Base-by-base conservation (phyloP, 2,329 filamentous ascomycete species). In the Phoma sp. region DNA sequence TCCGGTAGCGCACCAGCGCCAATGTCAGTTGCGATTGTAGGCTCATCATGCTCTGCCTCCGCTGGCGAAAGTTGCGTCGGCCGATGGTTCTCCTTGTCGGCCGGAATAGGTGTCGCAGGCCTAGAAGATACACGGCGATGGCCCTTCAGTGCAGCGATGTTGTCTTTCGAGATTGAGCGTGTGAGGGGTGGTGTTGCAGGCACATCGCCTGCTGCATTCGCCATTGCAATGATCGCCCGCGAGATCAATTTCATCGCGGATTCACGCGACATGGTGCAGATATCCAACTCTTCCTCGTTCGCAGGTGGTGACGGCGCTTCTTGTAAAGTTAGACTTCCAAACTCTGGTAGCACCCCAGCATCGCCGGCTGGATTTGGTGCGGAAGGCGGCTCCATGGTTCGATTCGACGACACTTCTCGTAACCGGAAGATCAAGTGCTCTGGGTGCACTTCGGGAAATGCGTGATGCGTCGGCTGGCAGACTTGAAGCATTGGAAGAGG, bases 171-270 rank as follows among this genome's bases (percentile, higher is more conserved):
- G 2, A 82, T 82, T 0, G 85, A 84, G 23, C 81, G 82, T 47
- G 82, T 82, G 2, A 87, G 83, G 4, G 89, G 88, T 50, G 89
- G 90, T n/a, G 88, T 95, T 13, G 89, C 89, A 22, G 90, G 90
- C 10, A 95, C 81, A 67, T 96, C 90, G 68, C 90, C 89, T 1
- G 89, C 90, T 54, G 88, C 80, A 59, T 83, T 83, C 25, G 91
- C 88, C 46, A 95, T 81, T 4, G 85, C 82, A 65, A 78, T 70
- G 13, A 80, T 67, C 10, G 75, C 73, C 35, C 85, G 82, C 62
- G 87, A 87, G n/a, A 98, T 83, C 59, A 96, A 79, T 68, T 88
- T 89, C 68, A 98, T 83, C 4, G 93, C 93, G 2, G 86, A 86
- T 46, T 88, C 80, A 3, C 91, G 86, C 1, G 86, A 79, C 55